phyloP scores from a whole-genome alignment of 1,284 basidiomycete genomes.

The Malassezia arunalokei region DNA sequence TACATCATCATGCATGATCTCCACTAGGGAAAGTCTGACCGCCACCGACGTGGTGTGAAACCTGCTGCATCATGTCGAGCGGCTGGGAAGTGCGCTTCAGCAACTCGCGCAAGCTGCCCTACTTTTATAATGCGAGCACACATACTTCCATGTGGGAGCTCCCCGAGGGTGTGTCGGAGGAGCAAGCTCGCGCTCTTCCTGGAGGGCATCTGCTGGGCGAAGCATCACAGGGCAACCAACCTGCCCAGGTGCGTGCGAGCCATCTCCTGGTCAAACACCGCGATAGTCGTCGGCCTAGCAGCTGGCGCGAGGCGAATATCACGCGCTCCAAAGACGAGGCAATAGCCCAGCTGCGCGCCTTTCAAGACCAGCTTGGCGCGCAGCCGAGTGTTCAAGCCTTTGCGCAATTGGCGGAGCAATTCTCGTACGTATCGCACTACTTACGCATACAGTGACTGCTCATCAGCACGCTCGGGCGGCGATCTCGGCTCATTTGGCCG shows the following conservation, averaged over 20 bases:
- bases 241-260: conserved; percentile 72
- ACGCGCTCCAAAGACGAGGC: conserved; percentile 85
- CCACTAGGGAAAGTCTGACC: neutral
- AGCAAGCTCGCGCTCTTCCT: conserved; percentile 30
- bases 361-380: conserved; percentile 24
- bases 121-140: conserved; percentile 71
- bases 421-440: conserved; percentile 22
- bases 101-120: conserved; percentile 63
- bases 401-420: conserved; percentile 29
- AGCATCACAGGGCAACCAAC: neutral
- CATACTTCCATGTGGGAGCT: conserved; percentile 70
- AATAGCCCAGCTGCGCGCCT: conserved; percentile 56
- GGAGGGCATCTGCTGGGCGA: conserved; percentile 32
- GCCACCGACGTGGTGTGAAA: neutral
- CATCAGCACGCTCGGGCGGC: conserved; percentile 37
- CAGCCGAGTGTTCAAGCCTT: conserved; percentile 31
- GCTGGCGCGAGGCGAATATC: conserved; percentile 51
- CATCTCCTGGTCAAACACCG: conserved; percentile 88
- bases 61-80: neutral
- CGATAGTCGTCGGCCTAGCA: conserved; percentile 68
- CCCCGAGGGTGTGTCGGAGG: conserved; percentile 56
- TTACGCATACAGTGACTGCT: conserved; percentile 34
- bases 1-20: neutral
- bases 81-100: conserved; percentile 53
- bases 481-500: conserved; percentile 59